phyloP scores from a whole-genome alignment of 192 early-diverging fungal genomes.

The Pilobolus umbonatus region DNA sequence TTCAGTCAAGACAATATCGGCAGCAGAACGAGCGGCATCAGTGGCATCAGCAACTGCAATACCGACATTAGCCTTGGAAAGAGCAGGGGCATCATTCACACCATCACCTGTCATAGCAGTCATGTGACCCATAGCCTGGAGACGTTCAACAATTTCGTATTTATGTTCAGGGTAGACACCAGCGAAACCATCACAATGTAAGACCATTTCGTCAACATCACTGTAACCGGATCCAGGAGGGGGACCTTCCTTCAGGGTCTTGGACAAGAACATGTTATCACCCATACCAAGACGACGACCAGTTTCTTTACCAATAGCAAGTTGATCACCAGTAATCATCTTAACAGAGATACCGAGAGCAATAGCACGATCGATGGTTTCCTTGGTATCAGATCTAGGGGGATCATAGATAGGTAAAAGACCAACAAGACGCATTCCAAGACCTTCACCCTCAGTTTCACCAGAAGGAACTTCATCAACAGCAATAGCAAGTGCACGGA shows the following conservation, averaged over 20 bases:
- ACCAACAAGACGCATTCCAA: slow-evolving; percentile 62
- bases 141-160: slow-evolving; percentile 63
- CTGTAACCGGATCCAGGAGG: slow-evolving; percentile 51
- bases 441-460: slow-evolving; percentile 55
- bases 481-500: slow-evolving; percentile 73
- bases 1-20: slow-evolving; percentile 70
- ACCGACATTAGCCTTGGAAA: slow-evolving; percentile 68
- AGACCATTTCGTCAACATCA: slow-evolving; percentile 53
- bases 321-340: slow-evolving; percentile 94
- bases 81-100: slow-evolving; percentile 67
- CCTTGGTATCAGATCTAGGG: slow-evolving; percentile 72
- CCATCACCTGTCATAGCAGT: slow-evolving; percentile 69
- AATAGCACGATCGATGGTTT: slow-evolving; percentile 69
- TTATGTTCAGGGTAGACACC: slow-evolving; percentile 64
- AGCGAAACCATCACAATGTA: slow-evolving; percentile 60
- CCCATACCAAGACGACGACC: slow-evolving; percentile 63
- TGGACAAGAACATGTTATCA: slow-evolving; percentile 67
- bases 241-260: slow-evolving; percentile 57
- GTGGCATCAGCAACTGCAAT: slow-evolving; percentile 71
- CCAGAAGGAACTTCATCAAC: slow-evolving; percentile 61
- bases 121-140: slow-evolving; percentile 66
- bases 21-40: slow-evolving; percentile 71
- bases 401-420: slow-evolving; percentile 74
- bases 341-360: slow-evolving; percentile 76
- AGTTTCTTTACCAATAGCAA: slow-evolving; percentile 82